These are phyloP conservation scores for Suhomyces vadensis DNA, from an alignment of 805 yeast species.

Conservation along the genomic window DNA sequence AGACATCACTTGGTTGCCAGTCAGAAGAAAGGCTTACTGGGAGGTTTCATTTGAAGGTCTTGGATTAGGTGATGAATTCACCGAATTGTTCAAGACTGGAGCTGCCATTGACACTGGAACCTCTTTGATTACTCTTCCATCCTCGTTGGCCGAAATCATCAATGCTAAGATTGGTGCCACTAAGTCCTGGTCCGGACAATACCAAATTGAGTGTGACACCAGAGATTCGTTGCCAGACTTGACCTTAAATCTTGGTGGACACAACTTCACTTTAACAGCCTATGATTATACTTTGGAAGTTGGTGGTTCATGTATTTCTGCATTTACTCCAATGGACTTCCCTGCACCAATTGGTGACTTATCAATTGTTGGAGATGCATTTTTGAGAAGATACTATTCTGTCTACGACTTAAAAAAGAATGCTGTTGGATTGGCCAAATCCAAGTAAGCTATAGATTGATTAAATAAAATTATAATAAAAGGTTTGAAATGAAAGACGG, in stretches of 20 bases:
- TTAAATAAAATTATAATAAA: not conserved
- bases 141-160: constrained; percentile 92
- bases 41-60: constrained; percentile 92
- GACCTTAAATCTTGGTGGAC: constrained; percentile 85
- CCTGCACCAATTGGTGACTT: constrained; percentile 96
- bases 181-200: constrained; percentile 97
- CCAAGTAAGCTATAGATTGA: constrained; percentile 41
- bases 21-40: constrained; percentile 99
- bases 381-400: constrained; percentile 93
- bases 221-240: constrained; percentile 88
- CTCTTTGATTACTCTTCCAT: constrained; percentile 90
- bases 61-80: constrained; percentile 89
- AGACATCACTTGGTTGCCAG: constrained; percentile 91
- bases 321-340: constrained; percentile 96
- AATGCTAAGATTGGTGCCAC: constrained; percentile 96
- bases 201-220: constrained; percentile 83
- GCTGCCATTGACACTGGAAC: constrained; percentile 99
- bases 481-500: not conserved
- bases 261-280: constrained; percentile 87
- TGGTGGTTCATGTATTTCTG: constrained; percentile 93
- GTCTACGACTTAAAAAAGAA: constrained; percentile 86
- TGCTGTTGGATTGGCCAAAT: constrained; percentile 92
- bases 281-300: constrained; percentile 93
- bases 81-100: constrained; percentile 78
- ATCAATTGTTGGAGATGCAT: constrained; percentile 96